Percentiles rank a stretch among this genome's conserved stretches.
Evolutionary conservation across 2,329 filamentous ascomycete genomes (phyloP).

Genomic region (Beauveria rudraprayagi): DNA sequence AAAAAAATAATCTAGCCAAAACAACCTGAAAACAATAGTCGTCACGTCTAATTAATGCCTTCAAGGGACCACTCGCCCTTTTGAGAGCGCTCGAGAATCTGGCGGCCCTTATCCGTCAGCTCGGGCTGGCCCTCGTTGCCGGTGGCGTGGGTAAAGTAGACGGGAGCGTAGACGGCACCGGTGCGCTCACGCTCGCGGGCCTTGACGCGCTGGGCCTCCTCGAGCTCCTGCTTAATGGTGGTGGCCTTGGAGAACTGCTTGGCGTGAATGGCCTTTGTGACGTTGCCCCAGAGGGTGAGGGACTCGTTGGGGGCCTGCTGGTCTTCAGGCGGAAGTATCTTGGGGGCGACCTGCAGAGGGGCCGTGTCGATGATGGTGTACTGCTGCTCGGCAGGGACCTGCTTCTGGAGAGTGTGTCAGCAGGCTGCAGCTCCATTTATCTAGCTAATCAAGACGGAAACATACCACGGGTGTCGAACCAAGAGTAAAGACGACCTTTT

Average conservation of each 20-base stretch:
- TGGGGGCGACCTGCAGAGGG: constrained; percentile 73
- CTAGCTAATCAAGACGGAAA: constrained; percentile 13
- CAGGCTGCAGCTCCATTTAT: background rate
- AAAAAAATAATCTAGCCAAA: background rate
- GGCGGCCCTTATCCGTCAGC: constrained; percentile 44
- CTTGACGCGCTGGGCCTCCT: constrained; percentile 81
- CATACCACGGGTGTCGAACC: constrained; percentile 55
- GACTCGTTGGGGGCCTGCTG: constrained; percentile 85
- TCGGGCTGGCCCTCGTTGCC: constrained; percentile 49
- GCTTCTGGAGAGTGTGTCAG: constrained; percentile 23
- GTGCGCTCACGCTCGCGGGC: constrained; percentile 69
- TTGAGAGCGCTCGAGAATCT: constrained; percentile 44
- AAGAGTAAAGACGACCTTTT: constrained; percentile 54
- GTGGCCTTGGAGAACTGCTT: constrained; percentile 85
- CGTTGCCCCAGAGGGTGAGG: constrained; percentile 75
- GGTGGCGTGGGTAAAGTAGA: constrained; percentile 66
- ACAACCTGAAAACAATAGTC: background rate
- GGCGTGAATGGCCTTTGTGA: constrained; percentile 75
- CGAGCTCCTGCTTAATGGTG: constrained; percentile 78
- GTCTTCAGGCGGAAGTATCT: constrained; percentile 68
- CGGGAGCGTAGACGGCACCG: constrained; percentile 68
- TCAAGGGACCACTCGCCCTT: constrained; percentile 44
- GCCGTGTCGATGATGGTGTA: constrained; percentile 77
- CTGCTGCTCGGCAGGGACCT: constrained; percentile 48
- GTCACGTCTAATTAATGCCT: constrained; percentile 24